These are phyloP conservation scores for Rutstroemia sp. DNA, from an alignment of 2,329 filamentous ascomycete genomes.

Conservation along the genomic window DNA sequence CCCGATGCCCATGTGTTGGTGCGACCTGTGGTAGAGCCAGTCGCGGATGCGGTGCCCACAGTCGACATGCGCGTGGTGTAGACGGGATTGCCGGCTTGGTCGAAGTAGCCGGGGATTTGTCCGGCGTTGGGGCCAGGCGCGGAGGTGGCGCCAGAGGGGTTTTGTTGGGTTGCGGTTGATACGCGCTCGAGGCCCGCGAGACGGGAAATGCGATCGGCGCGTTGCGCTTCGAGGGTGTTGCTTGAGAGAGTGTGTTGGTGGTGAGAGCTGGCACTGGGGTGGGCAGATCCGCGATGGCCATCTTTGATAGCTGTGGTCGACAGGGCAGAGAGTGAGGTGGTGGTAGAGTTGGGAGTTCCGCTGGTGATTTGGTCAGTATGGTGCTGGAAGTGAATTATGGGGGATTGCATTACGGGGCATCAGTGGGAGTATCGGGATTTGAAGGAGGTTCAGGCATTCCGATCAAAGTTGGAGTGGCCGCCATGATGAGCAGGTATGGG, in stretches of 20 bases:
- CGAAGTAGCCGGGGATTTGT: conserved; percentile 67
- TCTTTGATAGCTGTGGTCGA: conserved; percentile 96
- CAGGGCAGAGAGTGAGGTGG: conserved; percentile 83
- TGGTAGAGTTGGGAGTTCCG: conserved; percentile 87
- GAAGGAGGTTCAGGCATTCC: conserved; percentile 78
- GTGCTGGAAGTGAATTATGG: conserved; percentile 13
- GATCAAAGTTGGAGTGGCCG: conserved; percentile 53
- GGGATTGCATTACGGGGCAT: conserved; percentile 62
- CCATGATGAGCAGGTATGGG: not conserved
- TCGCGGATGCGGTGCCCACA: conserved; percentile 84
- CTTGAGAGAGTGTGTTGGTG: conserved; percentile 54
- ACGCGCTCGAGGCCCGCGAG: conserved; percentile 87
- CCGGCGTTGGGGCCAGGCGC: conserved; percentile 10
- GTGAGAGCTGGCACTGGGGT: conserved; percentile 49
- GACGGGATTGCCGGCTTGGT: conserved; percentile 61
- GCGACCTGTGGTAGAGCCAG: conserved; percentile 64
- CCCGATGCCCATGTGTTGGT: conserved; percentile 56
- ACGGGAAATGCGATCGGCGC: conserved; percentile 90
- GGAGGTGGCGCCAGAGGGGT: conserved; percentile 31
- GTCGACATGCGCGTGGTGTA: conserved; percentile 73
- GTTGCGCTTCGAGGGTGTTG: conserved; percentile 80
- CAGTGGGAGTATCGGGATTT: conserved; percentile 77
- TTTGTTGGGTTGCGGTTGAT: conserved; percentile 55
- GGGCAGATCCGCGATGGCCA: conserved; percentile 77
- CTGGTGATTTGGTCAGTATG: conserved; percentile 38